phyloP scores from a whole-genome alignment of 1,284 basidiomycete species.

The Phellinidium pouzarii region DNA sequence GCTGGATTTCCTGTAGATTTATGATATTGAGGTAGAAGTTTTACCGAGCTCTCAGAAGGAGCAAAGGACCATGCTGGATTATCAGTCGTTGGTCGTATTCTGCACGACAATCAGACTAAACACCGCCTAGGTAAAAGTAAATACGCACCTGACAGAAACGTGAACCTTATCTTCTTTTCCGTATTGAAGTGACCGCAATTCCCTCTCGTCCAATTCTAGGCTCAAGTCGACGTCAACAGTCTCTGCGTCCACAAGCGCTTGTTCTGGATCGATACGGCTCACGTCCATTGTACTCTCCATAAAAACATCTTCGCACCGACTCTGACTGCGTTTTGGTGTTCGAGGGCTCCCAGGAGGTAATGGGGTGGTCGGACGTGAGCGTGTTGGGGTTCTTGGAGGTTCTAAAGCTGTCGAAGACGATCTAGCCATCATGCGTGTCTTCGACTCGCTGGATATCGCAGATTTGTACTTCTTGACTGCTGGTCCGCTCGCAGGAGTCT shows the following conservation, averaged over 20 bases:
- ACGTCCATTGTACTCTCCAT: constrained; percentile 63
- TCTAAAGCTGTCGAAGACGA: constrained; percentile 27
- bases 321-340: constrained; percentile 18
- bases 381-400: constrained; percentile 10
- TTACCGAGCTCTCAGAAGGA: constrained; percentile 37
- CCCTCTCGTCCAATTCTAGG: constrained; percentile 54
- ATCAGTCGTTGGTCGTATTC: constrained; percentile 60
- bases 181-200: constrained; percentile 39
- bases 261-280: constrained; percentile 69
- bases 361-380: constrained; percentile 32
- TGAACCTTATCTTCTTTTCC: constrained; percentile 79
- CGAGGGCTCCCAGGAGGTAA: constrained; percentile 33
- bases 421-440: constrained; percentile 31
- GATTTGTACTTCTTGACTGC: constrained; percentile 18
- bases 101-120: constrained; percentile 25
- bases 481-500: neutral
- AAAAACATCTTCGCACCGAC: constrained; percentile 41
- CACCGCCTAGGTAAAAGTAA: constrained; percentile 2
- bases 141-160: constrained; percentile 72
- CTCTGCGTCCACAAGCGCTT: constrained; percentile 65
- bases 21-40: constrained; percentile 49
- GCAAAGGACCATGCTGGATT: constrained; percentile 51
- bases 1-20: constrained; percentile 37
- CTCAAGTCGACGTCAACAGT: constrained; percentile 65
- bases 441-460: constrained; percentile 52